Evolutionary conservation across 1,139 yeast genomes (phyloP).

Genomic region (Protomyces gravidus): DNA sequence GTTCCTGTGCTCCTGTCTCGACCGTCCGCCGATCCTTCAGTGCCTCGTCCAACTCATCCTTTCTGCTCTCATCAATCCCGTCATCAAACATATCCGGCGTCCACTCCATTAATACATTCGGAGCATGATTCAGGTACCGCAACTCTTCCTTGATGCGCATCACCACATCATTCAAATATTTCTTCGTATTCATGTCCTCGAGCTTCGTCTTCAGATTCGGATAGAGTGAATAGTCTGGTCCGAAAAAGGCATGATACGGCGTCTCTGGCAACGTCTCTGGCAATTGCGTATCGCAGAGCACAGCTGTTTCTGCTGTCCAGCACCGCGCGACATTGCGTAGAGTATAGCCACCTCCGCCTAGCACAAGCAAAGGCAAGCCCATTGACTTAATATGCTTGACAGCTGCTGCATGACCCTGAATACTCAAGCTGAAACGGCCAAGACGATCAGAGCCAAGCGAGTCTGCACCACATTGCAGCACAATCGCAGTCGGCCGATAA

Average conservation of each 20-base stretch:
- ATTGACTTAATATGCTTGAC: conserved; percentile 79
- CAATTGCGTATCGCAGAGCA: conserved; percentile 71
- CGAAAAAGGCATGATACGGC: conserved; percentile 84
- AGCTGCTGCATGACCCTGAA: conserved; percentile 92
- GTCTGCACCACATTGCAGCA: conserved; percentile 96
- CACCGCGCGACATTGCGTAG: conserved; percentile 90
- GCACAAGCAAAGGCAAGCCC: conserved; percentile 80
- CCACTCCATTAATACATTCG: conserved; percentile 87
- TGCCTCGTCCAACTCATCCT: conserved; percentile 45
- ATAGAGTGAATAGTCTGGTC: conserved; percentile 85
- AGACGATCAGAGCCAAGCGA: conserved; percentile 87
- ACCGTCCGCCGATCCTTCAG: conserved; percentile 16
- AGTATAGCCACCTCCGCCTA: conserved; percentile 98
- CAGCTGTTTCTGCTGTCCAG: conserved; percentile 93
- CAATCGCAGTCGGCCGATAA: conserved; percentile 85
- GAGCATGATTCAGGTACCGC: conserved; percentile 80
- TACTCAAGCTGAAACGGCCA: conserved; percentile 88
- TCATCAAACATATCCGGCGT: conserved; percentile 73
- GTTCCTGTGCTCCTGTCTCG: conserved; percentile 9
- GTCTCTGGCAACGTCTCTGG: conserved; percentile 73
- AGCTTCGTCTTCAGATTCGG: conserved; percentile 84
- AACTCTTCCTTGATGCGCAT: conserved; percentile 76
- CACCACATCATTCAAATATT: conserved; percentile 74
- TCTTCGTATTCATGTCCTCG: conserved; percentile 81
- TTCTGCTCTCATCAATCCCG: conserved; percentile 48